A percentile compares a stretch with the other conserved stretches of the same genome.
These are phyloP conservation scores for Lentinula raphanica DNA, from an alignment of 768 basidiomycete genomes.

Conservation along the genomic window DNA sequence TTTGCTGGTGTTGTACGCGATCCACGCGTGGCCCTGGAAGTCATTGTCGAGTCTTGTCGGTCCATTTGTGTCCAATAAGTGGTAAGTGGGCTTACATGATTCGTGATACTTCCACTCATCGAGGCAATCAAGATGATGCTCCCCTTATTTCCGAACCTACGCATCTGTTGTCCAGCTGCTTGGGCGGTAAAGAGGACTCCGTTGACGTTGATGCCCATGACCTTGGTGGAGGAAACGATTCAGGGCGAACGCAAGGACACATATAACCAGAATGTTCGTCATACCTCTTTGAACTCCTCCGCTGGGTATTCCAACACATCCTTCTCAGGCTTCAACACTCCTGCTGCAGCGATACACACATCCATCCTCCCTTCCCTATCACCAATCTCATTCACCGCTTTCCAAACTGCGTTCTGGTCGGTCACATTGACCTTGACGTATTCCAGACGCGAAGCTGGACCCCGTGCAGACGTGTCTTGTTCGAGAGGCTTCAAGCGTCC, in stretches of 20 bases:
- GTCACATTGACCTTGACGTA: slow-evolving; percentile 65
- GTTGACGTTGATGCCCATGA: slow-evolving; percentile 63
- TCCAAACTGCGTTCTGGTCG: slow-evolving; percentile 58
- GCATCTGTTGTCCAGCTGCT: slow-evolving; percentile 61
- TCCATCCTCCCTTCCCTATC: slow-evolving; percentile 68
- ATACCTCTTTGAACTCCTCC: slow-evolving; percentile 59
- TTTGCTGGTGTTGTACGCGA: slow-evolving; percentile 75
- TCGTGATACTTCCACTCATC: slow-evolving; percentile 53
- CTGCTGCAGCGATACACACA: slow-evolving; percentile 74
- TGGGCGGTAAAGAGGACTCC: slow-evolving; percentile 63
- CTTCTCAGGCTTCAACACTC: slow-evolving; percentile 54
- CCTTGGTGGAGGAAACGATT: slow-evolving; percentile 30
- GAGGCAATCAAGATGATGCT: slow-evolving; percentile 64
- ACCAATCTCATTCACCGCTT: slow-evolving; percentile 50
- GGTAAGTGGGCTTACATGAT: slow-evolving; percentile 40
- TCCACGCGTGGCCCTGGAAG: slow-evolving; percentile 64
- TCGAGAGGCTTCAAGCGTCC: slow-evolving; percentile 30
- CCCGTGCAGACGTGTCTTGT: background rate
- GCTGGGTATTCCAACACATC: slow-evolving; percentile 65
- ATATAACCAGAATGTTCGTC: background rate
- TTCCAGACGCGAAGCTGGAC: slow-evolving; percentile 35
- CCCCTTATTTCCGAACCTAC: slow-evolving; percentile 44
- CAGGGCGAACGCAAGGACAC: background rate
- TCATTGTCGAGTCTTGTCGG: slow-evolving; percentile 3
- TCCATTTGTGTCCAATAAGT: background rate